These are phyloP conservation scores for Brachypodium distachyon DNA, from an alignment of 202 grass and related monocot species.

Conservation along the genomic window DNA sequence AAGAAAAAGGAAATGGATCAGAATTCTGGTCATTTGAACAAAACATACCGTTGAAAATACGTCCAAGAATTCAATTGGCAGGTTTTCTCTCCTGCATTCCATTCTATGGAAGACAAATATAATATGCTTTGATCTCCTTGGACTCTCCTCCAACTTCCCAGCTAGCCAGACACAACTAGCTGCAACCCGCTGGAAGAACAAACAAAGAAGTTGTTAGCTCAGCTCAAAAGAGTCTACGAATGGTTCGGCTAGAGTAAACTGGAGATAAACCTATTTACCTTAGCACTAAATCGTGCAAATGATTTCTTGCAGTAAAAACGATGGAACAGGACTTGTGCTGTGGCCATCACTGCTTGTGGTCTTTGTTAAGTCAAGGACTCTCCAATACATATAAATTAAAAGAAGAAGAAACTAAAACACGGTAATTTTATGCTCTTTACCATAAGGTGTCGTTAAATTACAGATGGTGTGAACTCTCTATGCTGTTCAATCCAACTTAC, in stretches of 20 bases:
- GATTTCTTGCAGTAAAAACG: constrained; percentile 51
- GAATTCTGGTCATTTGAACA: not conserved
- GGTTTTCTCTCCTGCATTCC: constrained; percentile 75
- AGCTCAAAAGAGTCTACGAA: not conserved
- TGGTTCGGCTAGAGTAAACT: not conserved
- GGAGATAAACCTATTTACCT: constrained; percentile 12
- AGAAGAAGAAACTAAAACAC: not conserved
- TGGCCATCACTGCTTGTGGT: constrained; percentile 42
- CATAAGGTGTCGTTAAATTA: not conserved
- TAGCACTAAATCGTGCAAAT: constrained; percentile 39
- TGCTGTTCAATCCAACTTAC: not conserved
- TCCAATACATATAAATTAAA: not conserved
- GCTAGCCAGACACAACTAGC: constrained; percentile 94
- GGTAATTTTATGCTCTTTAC: not conserved
- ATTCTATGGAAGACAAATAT: constrained; percentile 87
- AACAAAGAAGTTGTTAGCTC: not conserved
- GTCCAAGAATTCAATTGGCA: constrained; percentile 68
- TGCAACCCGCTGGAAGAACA: constrained; percentile 58
- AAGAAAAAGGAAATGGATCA: not conserved
- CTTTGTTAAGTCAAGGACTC: constrained; percentile 17
- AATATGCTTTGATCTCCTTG: constrained; percentile 66
- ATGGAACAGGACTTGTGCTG: constrained; percentile 38
- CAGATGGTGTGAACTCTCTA: not conserved
- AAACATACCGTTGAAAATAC: constrained; percentile 51
- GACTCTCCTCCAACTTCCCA: constrained; percentile 84